phyloP scores from a whole-genome alignment of 805 yeast species.

The Kodamaea jinghongensis region DNA sequence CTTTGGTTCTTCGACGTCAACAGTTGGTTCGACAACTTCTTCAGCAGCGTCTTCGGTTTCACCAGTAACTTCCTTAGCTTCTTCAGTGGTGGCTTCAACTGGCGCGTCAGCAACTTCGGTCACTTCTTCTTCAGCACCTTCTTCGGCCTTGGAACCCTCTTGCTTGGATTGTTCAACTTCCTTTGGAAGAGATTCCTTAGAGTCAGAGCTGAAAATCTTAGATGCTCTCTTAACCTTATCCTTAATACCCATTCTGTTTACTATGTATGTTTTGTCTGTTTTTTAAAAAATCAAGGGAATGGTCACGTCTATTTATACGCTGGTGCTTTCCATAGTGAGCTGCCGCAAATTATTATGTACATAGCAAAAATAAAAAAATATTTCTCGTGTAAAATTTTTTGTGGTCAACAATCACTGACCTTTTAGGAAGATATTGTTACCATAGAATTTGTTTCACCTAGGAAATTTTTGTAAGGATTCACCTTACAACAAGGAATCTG shows the following conservation, averaged over 20 bases:
- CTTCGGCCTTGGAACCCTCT: constrained; percentile 11
- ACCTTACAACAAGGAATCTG: too few relatives aligned
- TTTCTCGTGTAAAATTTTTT: constrained; percentile 8
- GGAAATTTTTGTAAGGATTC: too few relatives aligned
- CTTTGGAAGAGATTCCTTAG: constrained; percentile 22
- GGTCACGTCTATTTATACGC: constrained; percentile 7
- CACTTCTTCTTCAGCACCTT: constrained; percentile 14
- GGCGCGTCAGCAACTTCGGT: constrained; percentile 6
- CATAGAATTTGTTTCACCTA: too few relatives aligned
- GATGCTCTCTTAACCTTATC: constrained; percentile 40
- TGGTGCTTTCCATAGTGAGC: not conserved
- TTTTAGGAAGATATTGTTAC: too few relatives aligned
- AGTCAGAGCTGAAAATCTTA: constrained; percentile 29
- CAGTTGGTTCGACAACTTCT: constrained; percentile 3
- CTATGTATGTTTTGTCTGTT: not conserved
- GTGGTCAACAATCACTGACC: not conserved
- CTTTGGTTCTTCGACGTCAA: constrained; percentile 9
- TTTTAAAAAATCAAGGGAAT: constrained; percentile 1
- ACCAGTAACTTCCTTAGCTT: constrained; percentile 9
- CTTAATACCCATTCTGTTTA: constrained; percentile 32
- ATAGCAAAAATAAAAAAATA: constrained; percentile 8
- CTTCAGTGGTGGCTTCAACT: constrained; percentile 4
- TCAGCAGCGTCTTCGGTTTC: constrained; percentile 7
- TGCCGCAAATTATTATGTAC: constrained; percentile 1
- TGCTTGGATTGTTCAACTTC: constrained; percentile 9